Evolutionary conservation across 2,329 filamentous ascomycete species (phyloP).

Genomic region (Aspergillus terreus): DNA sequence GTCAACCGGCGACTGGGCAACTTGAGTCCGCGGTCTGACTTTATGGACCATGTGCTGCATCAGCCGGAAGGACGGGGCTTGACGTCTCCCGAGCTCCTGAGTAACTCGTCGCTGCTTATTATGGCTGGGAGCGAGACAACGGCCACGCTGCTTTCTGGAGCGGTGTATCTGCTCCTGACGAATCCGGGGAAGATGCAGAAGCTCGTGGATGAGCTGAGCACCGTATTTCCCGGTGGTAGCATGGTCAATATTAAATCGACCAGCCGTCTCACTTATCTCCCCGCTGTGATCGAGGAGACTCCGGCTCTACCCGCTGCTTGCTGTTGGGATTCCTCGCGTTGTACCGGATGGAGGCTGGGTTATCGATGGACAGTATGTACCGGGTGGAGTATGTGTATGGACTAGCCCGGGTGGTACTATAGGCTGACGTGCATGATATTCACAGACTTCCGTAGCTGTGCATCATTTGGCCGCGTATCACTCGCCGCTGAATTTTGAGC

Average conservation of each 20-base stretch:
- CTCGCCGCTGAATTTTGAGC: slow-evolving; percentile 7
- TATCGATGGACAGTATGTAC: slow-evolving; percentile 35
- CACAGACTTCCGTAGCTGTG: slow-evolving; percentile 6
- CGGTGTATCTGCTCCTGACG: slow-evolving; percentile 25
- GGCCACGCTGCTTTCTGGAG: slow-evolving; percentile 38
- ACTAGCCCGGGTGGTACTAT: too few relatives aligned
- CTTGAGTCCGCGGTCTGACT: slow-evolving; percentile 17
- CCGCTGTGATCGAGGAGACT: slow-evolving; percentile 44
- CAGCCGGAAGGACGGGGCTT: background rate
- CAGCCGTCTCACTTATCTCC: slow-evolving; percentile 35
- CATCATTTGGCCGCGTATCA: slow-evolving; percentile 7
- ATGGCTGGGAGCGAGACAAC: slow-evolving; percentile 39
- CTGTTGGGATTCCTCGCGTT: slow-evolving; percentile 16
- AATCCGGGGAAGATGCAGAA: slow-evolving; percentile 13
- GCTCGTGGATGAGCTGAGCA: slow-evolving; percentile 23
- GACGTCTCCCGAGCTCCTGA: slow-evolving; percentile 12
- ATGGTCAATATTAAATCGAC: slow-evolving; percentile 31
- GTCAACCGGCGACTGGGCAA: slow-evolving; percentile 18
- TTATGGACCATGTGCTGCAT: slow-evolving; percentile 6
- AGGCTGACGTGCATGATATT: background rate
- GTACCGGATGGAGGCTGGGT: slow-evolving; percentile 27
- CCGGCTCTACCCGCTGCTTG: slow-evolving; percentile 41
- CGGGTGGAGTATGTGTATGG: slow-evolving; percentile 11
- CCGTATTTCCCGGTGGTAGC: slow-evolving; percentile 16
- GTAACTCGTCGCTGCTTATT: slow-evolving; percentile 25